Base-by-base conservation (phyloP, 805 yeast genomes). In the Wickerhamomyces hampshirensis region DNA sequence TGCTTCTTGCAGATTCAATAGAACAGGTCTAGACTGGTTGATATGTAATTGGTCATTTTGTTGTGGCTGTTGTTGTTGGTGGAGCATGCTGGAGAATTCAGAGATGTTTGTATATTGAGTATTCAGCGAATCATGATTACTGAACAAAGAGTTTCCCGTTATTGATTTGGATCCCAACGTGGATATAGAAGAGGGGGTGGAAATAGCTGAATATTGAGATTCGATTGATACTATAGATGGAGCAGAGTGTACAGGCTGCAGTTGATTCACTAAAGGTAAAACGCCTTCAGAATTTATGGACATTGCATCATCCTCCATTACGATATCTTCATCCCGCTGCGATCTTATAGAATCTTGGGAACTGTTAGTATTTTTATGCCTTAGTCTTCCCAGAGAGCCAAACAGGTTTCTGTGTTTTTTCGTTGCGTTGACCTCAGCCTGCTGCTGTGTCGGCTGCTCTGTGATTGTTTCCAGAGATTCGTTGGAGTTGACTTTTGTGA, bases 1-100 rank as follows among this genome's bases (percentile, higher is more conserved):
- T 0, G 75, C 77, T 17, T 75, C 71, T 34, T 68, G 63, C 21
- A 77, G 51, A 1, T 69, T 51, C 5, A 66, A 41, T 8, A 43
- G 26, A 11, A 37, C 24, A 19, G 33, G 42, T 10, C 38, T 28
- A 6, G 30, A n/a, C 19, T 31, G 28, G 16, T 28, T 16, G 3
- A 14, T 5, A 6, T 12, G 13, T 8, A n/a, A 12, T 10, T 27
- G 9, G 30, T 16, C 23, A n/a, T n/a, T n/a, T n/a, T 14, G 36
- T 30, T 31, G 47, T 11, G 14, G 35, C 18, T 23, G 40, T 21
- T 30, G 36, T 12, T 24, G 40, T 28, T 26, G 42, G 16, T 26
- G 39, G 33, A 33, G 19, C 36, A 33, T 31, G 34, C 13, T 4
- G 46, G 29, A 10, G 32, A 26, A 16, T 26, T 35, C 28, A 17